phyloP scores from a whole-genome alignment of 2,329 filamentous ascomycete species.

The Arachnomyces sp. region DNA sequence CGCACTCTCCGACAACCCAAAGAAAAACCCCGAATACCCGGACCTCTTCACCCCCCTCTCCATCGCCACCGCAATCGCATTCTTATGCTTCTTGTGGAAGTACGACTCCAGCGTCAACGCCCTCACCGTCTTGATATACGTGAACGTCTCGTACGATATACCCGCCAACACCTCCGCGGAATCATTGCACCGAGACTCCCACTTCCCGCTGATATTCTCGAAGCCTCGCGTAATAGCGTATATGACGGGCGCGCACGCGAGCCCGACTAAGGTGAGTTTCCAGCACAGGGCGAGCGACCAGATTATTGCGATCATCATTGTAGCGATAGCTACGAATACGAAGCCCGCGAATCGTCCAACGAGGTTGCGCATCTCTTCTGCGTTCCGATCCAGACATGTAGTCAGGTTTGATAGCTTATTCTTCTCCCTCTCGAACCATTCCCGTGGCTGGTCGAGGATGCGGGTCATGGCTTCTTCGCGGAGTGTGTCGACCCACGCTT shows the following conservation, averaged over 20 bases:
- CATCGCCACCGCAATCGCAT: constrained; percentile 46
- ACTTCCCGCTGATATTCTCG: constrained; percentile 55
- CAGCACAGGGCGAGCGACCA: constrained; percentile 72
- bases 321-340: constrained; percentile 56
- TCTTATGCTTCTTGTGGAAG: constrained; percentile 57
- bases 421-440: constrained; percentile 66
- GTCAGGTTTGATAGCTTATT: constrained; percentile 58
- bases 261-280: constrained; percentile 69
- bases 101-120: constrained; percentile 64
- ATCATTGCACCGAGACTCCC: constrained; percentile 62
- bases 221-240: constrained; percentile 59
- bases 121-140: constrained; percentile 70
- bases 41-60: constrained; percentile 58
- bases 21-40: constrained; percentile 59
- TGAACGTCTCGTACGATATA: constrained; percentile 65
- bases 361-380: constrained; percentile 79
- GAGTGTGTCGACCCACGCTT: constrained; percentile 67
- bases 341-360: constrained; percentile 69
- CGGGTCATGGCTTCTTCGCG: constrained; percentile 59
- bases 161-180: constrained; percentile 52
- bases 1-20: constrained; percentile 67
- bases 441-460: constrained; percentile 65
- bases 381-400: constrained; percentile 68
- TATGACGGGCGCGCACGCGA: constrained; percentile 61
- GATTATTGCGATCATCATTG: constrained; percentile 58